Evolutionary conservation across 1,139 yeast species (phyloP), one percentile per base, ranked within the genome.

Genomic region (Yamadazyma buinensis): DNA sequence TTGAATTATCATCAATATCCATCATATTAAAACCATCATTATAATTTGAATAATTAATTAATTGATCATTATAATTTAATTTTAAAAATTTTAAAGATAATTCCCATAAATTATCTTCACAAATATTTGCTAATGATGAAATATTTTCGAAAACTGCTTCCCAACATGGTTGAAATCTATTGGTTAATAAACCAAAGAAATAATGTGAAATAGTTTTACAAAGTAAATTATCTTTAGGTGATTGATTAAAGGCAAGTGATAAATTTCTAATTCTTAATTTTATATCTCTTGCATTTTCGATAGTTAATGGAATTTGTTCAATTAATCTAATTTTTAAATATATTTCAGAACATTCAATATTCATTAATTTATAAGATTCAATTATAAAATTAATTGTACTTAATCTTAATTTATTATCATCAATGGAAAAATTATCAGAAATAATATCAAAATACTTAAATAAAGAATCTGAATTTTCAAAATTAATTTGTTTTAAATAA

Each of bases 131-230:
- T 8, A 82, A 56, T n/a, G 39, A 29, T 1, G 81, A 76, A 8
- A 85, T 51, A 6, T 75, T 70, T 41, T 82, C 92, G 37, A 70
- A 64, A 3, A 84, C 82, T 5, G 84, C 85, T 15, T 76, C 74
- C 95, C 95, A 87, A 20, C 83, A 70, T 2, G 98, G 98, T 41
- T 87, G 84, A 49, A 92, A 88, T 41, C 77, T 75, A 30, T 80
- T 80, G 1, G 88, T 71, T 32, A 90, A 61, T 42, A 84, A 66
- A 19, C 97, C 97, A 54, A 87, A 77, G 35, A 83, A 43, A 52
- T 72, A 85, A 24, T 73, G 67, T 13, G 80, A 65, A 19, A 83
- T 67, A 6, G 75, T 57, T 12, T 49, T 48, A 26, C 72, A 68
- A 12, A 67, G 60, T 5, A 64, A 40, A 2, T 26, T 11, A 11